Evolutionary conservation across 768 basidiomycete genomes (phyloP).

Genomic region (Tephrocybe sp.): DNA sequence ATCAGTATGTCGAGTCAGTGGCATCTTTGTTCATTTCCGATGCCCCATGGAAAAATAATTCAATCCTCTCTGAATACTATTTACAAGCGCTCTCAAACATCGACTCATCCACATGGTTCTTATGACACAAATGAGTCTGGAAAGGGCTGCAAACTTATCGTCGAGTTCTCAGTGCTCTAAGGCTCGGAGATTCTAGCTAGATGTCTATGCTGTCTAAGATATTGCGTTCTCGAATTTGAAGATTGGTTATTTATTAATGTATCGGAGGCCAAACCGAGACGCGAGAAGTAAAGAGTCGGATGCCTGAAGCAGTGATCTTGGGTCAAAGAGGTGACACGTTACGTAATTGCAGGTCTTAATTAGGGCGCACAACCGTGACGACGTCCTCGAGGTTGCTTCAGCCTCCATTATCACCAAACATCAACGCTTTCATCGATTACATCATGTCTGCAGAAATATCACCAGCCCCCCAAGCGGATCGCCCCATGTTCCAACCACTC

Average conservation of each 20-base stretch:
- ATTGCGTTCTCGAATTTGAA: too few species aligned
- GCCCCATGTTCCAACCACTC: slow-evolving; percentile 42
- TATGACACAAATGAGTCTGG: slow-evolving; percentile 80
- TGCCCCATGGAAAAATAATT: slow-evolving; percentile 6
- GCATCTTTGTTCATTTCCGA: slow-evolving; percentile 10
- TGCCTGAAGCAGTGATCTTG: too few species aligned
- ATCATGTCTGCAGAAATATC: slow-evolving; percentile 18
- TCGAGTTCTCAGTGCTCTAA: slow-evolving; percentile 95
- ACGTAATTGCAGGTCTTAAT: slow-evolving; percentile 1
- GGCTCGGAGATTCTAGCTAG: too few species aligned
- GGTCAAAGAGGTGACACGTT: background rate
- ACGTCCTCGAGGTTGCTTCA: background rate
- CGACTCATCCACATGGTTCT: slow-evolving; percentile 39
- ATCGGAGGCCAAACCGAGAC: too few species aligned
- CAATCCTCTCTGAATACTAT: slow-evolving; percentile 23
- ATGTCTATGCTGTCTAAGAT: too few species aligned
- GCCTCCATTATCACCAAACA: slow-evolving; percentile 4
- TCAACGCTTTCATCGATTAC: background rate
- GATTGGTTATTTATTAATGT: too few species aligned
- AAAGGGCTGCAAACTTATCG: slow-evolving; percentile 73
- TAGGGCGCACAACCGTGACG: slow-evolving; percentile 2
- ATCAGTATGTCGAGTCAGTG: slow-evolving; percentile 7
- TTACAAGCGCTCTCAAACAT: slow-evolving; percentile 47
- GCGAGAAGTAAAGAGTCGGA: too few species aligned
- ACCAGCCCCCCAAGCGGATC: slow-evolving; percentile 30